Percentiles rank a stretch among this genome's conserved stretches.
These are phyloP conservation scores for Verticillium dahliae DNA, from an alignment of 2,329 filamentous ascomycete species.

Conservation along the genomic window DNA sequence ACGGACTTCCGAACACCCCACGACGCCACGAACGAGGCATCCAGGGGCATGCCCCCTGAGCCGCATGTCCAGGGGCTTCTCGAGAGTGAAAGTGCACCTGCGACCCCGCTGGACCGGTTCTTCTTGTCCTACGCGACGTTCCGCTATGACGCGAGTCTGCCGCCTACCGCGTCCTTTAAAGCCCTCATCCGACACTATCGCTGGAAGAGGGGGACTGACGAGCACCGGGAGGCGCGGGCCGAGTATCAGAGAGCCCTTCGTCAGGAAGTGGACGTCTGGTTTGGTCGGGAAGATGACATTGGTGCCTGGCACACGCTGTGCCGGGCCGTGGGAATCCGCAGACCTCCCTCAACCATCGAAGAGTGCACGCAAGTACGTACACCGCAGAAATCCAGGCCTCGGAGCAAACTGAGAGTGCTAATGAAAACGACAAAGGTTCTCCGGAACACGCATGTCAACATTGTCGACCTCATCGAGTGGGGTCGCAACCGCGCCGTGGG, in stretches of 20 bases:
- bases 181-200: not conserved
- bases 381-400: too few relatives aligned
- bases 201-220: not conserved
- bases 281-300: conserved; percentile 2
- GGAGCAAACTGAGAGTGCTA: not conserved
- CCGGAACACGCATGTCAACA: conserved; percentile 4
- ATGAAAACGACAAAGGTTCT: not conserved
- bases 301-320: conserved; percentile 3
- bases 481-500: conserved; percentile 8
- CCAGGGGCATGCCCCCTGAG: not conserved
- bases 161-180: not conserved
- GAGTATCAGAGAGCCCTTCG: conserved; percentile 3
- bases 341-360: not conserved
- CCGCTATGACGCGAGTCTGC: conserved; percentile 2
- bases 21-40: not conserved
- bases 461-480: conserved; percentile 5
- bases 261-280: conserved; percentile 1
- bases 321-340: conserved; percentile 1
- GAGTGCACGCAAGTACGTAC: not conserved
- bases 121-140: conserved; percentile 8
- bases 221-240: not conserved
- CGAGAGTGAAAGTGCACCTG: not conserved
- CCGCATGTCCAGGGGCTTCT: not conserved
- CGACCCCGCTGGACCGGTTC: conserved; percentile 12
- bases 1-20: not conserved